Conservation (phyloP, 2,329 filamentous ascomycete species). For the Paecilomyces dactylethromorphus region DNA sequence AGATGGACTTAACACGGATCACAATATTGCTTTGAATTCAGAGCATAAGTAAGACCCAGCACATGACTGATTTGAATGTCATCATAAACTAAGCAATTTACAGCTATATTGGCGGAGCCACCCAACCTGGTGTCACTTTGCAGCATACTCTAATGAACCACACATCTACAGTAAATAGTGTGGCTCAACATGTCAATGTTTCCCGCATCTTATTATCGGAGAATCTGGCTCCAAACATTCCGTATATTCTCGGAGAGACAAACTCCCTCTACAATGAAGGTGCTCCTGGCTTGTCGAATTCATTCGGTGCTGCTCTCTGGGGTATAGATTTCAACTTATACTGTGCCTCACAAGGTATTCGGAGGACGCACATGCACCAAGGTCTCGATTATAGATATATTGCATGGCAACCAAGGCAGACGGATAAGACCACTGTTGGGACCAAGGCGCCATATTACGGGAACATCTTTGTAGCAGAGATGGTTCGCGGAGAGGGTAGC, state of each 20-base stretch:
- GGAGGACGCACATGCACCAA: slow-evolving; percentile 58
- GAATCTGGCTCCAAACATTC: slow-evolving; percentile 28
- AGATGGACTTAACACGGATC: slow-evolving; percentile 46
- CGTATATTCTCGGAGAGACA: slow-evolving; percentile 54
- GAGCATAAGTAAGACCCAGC: slow-evolving; percentile 49
- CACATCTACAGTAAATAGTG: slow-evolving; percentile 43
- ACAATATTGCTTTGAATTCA: slow-evolving; percentile 48
- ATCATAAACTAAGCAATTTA: not conserved
- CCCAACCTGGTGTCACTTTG: slow-evolving; percentile 55
- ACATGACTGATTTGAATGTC: not conserved
- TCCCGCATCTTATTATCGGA: slow-evolving; percentile 35
- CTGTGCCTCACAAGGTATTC: slow-evolving; percentile 50
- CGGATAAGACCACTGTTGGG: slow-evolving; percentile 43
- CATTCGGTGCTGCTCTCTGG: slow-evolving; percentile 62
- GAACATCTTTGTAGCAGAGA: slow-evolving; percentile 52
- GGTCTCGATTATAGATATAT: slow-evolving; percentile 58
- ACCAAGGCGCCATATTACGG: slow-evolving; percentile 62
- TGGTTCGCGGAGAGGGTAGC: slow-evolving; percentile 39
- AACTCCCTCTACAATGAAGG: slow-evolving; percentile 60
- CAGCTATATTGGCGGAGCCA: slow-evolving; percentile 58
- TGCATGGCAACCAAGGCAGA: slow-evolving; percentile 54
- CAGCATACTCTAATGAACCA: slow-evolving; percentile 60
- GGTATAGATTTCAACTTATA: slow-evolving; percentile 57
- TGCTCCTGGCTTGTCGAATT: slow-evolving; percentile 54
- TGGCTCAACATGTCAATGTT: slow-evolving; percentile 44